phyloP scores from a whole-genome alignment of 1,284 basidiomycete genomes.

The Afroboletus lepidellus region DNA sequence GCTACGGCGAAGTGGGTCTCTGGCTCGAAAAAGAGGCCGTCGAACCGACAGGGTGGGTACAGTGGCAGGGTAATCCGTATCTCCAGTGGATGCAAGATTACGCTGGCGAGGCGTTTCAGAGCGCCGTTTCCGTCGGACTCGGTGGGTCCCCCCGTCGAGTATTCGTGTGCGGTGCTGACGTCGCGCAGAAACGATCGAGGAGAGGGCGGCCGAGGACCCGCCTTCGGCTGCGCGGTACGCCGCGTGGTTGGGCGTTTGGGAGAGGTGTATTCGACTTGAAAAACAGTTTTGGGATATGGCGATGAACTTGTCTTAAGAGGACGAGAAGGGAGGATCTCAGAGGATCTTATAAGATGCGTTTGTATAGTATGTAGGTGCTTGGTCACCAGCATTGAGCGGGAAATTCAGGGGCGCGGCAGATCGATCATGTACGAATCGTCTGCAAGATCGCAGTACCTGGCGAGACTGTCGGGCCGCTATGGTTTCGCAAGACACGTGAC shows the following conservation, averaged over 20 bases:
- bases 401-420: no score
- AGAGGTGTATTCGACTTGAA: conserved; percentile 77
- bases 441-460: no score
- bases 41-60: conserved; percentile 51
- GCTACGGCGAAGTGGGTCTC: conserved; percentile 93
- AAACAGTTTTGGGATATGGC: conserved; percentile 91
- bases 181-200: conserved; percentile 58
- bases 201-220: conserved; percentile 57
- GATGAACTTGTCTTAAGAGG: conserved; percentile 38
- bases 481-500: no score
- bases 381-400: no score
- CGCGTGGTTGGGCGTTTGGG: conserved; percentile 77
- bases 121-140: conserved; percentile 69
- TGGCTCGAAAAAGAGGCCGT: conserved; percentile 66
- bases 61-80: conserved; percentile 66
- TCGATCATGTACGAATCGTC: no score
- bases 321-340: no score
- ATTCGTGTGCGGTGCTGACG: background rate
- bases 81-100: conserved; percentile 84
- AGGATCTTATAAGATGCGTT: no score
- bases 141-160: conserved; percentile 38
- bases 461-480: no score
- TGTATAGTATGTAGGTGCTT: no score
- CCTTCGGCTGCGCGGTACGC: conserved; percentile 61
- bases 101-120: conserved; percentile 66